Evolutionary conservation across 768 basidiomycete genomes (phyloP), one percentile per base, ranked within the genome.

Genomic region (Pulveroboletus sp.): DNA sequence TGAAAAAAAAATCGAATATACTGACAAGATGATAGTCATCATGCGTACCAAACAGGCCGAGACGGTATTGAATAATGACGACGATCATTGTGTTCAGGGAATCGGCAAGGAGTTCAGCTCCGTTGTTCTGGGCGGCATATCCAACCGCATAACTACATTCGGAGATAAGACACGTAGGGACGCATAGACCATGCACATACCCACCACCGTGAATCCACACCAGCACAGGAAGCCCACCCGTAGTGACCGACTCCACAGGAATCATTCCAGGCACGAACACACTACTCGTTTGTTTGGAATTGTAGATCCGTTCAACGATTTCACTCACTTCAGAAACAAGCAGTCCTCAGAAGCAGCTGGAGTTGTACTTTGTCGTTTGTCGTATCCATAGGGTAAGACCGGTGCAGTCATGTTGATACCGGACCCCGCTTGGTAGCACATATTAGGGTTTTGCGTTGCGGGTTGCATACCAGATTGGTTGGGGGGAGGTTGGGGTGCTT

Each of bases 181-280:
- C 4, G 25, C 16, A 12, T 2, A 3, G 5, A 34, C 36, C 9
- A 16, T 17, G 31, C 1, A 1, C 58, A 16, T 47, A 67, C 65
- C 65, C 69, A 51, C 68, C 70, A 29, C 71, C 71, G 31, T 72
- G 70, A 41, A 72, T 65, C 60, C 63, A 72, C 8, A 70, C 58
- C 20, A 72, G 35, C 8, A 71, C 69, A 6, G 71, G 71, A 9
- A 65, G 53, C 17, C 47, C 49, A 1, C 49, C 49, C 1, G 24
- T 14, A 6, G 41, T 27, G 21, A 39, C 16, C 5, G 54, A 40
- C n/a, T 50, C 31, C 14, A 20, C 9, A 12, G 42, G 29, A 0
- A 56, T 44, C n/a, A 8, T 40, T 34, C 58, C 58, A 0, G 58
- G 50, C 0, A 52, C 25, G 40, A 52, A 56, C 7, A 52, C 53